Base-by-base conservation (phyloP, 495 filamentous ascomycete genomes). In the Aspergillus nanangensis region DNA sequence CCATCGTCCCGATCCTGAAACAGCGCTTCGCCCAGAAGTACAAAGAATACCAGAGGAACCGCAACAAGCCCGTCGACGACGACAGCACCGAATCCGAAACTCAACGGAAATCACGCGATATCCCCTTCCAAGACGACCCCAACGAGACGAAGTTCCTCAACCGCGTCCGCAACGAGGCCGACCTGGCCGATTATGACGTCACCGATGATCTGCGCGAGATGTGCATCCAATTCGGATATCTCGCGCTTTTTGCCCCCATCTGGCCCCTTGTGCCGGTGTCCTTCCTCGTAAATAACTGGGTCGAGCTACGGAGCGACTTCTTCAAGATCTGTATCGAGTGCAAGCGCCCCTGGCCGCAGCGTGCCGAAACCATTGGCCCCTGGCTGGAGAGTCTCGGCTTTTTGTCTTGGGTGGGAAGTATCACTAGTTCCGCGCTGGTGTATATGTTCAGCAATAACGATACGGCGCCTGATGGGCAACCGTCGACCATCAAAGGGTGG, bases 281-380 rank as follows among this genome's bases (percentile, higher is more conserved):
- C 0, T 98, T 97, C 76, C 67, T 96, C 8, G 71, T 94, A 65
- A 96, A 96, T 65, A 93, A 98, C 70, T 98, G 93, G 93, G 60
- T 98, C 40, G 94, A 98, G 54, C 79, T 96, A 11, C 86, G 93
- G 20, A 86, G 86, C 18, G 93, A 98, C 50, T 92, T 95, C 13
- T 79, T 91, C 65, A 98, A 98, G 58, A 98, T 98, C 51, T 90
- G 90, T 52, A 70, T 88, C 43, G 87, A 90, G 62, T 92, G 88
- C 75, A 85, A 88, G 53, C 78, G 93, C 8, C 94, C 93, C 1
- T 87, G 84, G 10, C 93, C 93, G 1, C 82, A 82, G 64, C 82
- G 93, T 11, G 84, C 88, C 2, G 94, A 97, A 62, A 90, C 86
- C 3, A 98, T 98, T 53, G 93, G 93, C 0, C 91, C 93, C 1